Base-by-base conservation (phyloP, 305 asterid species). In the Ilex paraguariensis region DNA sequence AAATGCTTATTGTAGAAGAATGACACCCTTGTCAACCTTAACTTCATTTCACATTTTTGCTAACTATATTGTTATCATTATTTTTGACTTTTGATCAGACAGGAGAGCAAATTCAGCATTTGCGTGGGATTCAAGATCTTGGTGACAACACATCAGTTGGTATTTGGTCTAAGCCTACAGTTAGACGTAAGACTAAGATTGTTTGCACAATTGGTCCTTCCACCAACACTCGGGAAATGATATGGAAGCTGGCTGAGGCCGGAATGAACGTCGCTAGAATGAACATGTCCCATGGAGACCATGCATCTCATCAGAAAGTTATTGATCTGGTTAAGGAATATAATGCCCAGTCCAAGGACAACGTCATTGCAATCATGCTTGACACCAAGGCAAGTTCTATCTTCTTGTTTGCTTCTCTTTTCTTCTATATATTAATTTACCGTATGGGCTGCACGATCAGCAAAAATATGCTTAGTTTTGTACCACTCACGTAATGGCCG, bases 191-290 rank as follows among this genome's bases (percentile, higher is more conserved):
- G 87, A 92, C 98, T 54, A 92, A 92, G 80, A 92, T 90, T 70
- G 97, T 90, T 52, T 93, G 98, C 86, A 93, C 98, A 14, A 93
- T 93, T 68, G 98, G 97, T 42, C 98, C 97, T 33, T 93, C 98
- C 44, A 85, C 97, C 60, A 69, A 93, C 79, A 83, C 97, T 13
- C 82, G 64, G 74, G 98, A 92, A 67, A 90, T 89, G 96, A 92
- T 92, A 71, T 93, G 98, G 98, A 93, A 93, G 79, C 77, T 93
- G 72, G 97, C 98, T 30, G 98, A 93, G 80, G 97, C 98, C 57
- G 98, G 98, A 73, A 93, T 93, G 98, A 93, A 93, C 71, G 97
- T 93, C 64, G 98, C 98, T 31, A 96, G 96, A 61, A 73, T 93
- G 63, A 93, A 93, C 68, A 92, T 92, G 98, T 92, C 98, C 57